These are phyloP conservation scores for Naganishia sp. DNA, from an alignment of 1,284 basidiomycete species.

Conservation along the genomic window DNA sequence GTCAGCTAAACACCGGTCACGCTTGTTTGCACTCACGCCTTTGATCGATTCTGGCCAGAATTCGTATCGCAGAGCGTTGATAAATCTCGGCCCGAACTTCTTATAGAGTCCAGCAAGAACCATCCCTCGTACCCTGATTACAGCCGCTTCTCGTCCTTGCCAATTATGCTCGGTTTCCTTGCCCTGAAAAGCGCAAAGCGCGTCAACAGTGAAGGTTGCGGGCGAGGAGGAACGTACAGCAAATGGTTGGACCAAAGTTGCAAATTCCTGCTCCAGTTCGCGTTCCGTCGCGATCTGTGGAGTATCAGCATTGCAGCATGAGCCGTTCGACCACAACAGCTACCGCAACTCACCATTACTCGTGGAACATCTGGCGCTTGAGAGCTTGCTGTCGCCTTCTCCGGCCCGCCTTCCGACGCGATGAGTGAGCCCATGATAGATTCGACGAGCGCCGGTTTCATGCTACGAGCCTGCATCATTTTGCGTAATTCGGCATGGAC, in stretches of 20 bases:
- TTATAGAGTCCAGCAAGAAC: constrained; percentile 76
- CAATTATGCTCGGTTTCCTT: constrained; percentile 98
- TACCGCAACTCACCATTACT: constrained; percentile 3
- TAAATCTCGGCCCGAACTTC: constrained; percentile 72
- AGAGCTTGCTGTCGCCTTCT: neutral
- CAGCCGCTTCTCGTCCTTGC: constrained; percentile 75
- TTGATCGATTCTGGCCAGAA: constrained; percentile 83
- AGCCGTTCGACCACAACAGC: neutral
- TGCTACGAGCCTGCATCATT: constrained; percentile 77
- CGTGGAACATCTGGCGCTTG: constrained; percentile 4
- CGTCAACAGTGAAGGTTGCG: constrained; percentile 6
- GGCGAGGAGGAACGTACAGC: constrained; percentile 59
- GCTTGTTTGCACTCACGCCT: constrained; percentile 63
- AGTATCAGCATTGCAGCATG: constrained; percentile 10
- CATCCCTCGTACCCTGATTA: constrained; percentile 86
- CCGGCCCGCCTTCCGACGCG: neutral
- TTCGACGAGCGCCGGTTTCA: constrained; percentile 75
- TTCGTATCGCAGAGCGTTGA: constrained; percentile 69
- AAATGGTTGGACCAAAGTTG: constrained; percentile 73
- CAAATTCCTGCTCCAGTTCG: constrained; percentile 84
- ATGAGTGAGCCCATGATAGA: constrained; percentile 46
- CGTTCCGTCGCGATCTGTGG: constrained; percentile 74
- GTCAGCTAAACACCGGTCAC: neutral
- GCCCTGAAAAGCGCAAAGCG: constrained; percentile 59
- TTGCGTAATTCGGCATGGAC: constrained; percentile 92